Evolutionary conservation across 2,329 filamentous ascomycete species (phyloP).

Genomic region (Keithomyces neogunnii): DNA sequence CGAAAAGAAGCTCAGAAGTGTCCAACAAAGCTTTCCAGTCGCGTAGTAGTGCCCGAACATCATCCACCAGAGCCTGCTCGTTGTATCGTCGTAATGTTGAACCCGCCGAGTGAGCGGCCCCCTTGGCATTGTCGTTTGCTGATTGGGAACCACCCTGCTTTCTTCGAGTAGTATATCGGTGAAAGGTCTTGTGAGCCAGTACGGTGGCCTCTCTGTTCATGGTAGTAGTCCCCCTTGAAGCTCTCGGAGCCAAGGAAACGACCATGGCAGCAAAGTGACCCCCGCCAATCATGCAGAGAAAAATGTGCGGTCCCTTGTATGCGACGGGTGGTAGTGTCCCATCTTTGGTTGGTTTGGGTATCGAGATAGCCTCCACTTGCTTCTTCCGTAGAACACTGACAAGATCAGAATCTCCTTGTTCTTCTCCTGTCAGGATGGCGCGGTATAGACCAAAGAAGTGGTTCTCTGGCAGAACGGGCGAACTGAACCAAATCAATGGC

Average conservation of each 20-base stretch:
- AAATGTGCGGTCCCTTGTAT: conserved; percentile 73
- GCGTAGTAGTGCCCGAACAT: conserved; percentile 69
- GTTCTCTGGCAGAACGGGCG: conserved; percentile 64
- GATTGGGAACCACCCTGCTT: conserved; percentile 97
- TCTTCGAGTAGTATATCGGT: conserved; percentile 88
- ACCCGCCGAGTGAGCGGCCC: conserved; percentile 87
- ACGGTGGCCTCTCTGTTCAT: conserved; percentile 82
- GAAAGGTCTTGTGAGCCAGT: conserved; percentile 93
- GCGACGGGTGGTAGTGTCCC: conserved; percentile 45
- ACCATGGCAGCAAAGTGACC: conserved; percentile 98
- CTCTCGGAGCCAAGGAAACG: conserved; percentile 75
- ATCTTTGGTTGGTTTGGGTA: conserved; percentile 47
- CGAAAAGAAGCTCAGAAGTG: conserved; percentile 74
- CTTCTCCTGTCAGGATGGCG: conserved; percentile 64
- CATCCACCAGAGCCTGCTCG: conserved; percentile 80
- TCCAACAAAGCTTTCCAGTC: conserved; percentile 87
- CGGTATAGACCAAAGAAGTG: conserved; percentile 80
- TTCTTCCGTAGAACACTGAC: conserved; percentile 65
- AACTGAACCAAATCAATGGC: conserved; percentile 80
- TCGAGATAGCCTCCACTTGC: conserved; percentile 59
- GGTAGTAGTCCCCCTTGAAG: conserved; percentile 57
- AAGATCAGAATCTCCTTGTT: conserved; percentile 55
- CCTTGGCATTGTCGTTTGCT: conserved; percentile 88
- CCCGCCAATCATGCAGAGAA: conserved; percentile 97
- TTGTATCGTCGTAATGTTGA: conserved; percentile 87